phyloP scores from a whole-genome alignment of 2,329 filamentous ascomycete species.

The Exophiala viscosa region DNA sequence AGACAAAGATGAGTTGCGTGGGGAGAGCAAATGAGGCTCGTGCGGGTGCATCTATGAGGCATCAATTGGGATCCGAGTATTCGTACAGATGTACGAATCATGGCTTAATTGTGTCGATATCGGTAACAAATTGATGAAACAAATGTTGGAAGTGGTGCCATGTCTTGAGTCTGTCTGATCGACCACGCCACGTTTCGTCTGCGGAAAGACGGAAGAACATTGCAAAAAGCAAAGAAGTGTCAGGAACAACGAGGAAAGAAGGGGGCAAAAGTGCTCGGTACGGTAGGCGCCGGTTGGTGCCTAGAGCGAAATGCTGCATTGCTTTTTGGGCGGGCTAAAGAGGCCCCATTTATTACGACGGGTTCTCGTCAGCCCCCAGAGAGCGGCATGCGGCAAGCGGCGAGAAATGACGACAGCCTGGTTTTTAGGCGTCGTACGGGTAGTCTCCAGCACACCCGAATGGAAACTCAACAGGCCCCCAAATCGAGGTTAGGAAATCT shows the following conservation, averaged over 20 bases:
- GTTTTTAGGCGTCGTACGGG: too few species aligned
- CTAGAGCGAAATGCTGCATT: not conserved
- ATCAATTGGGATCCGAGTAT: too few species aligned
- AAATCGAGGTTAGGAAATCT: too few species aligned
- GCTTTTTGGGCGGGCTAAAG: too few species aligned
- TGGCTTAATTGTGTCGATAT: not conserved
- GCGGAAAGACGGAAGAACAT: constrained; percentile 5
- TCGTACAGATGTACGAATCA: not conserved
- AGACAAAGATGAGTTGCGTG: too few species aligned
- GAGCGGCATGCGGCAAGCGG: not conserved
- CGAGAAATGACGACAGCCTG: not conserved
- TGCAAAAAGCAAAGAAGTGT: constrained; percentile 2
- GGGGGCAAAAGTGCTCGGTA: not conserved
- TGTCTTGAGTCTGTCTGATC: not conserved
- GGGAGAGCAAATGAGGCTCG: too few species aligned
- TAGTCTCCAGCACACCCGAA: too few species aligned
- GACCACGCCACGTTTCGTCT: constrained; percentile 18
- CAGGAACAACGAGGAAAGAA: not conserved
- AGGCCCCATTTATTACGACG: not conserved
- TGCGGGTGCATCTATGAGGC: too few species aligned
- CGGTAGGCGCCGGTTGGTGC: not conserved
- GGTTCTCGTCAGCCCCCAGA: not conserved
- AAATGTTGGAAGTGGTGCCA: not conserved
- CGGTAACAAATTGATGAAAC: not conserved
- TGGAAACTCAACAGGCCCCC: too few species aligned